These are phyloP conservation scores for Ophiostoma triangulosporum DNA, from an alignment of 2,329 filamentous ascomycete genomes.

Conservation along the genomic window DNA sequence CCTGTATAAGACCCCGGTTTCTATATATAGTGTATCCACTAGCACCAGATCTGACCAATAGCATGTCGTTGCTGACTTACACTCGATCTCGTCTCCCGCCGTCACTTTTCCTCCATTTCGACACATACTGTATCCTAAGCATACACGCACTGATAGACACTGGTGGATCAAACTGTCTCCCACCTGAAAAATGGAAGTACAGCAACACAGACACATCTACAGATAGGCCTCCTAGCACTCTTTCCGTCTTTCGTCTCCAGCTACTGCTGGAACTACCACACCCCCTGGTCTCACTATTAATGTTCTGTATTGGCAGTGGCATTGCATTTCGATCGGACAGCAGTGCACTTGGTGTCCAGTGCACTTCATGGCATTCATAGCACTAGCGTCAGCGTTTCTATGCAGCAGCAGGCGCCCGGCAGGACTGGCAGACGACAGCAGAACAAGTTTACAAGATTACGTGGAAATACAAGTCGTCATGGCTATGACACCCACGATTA, in stretches of 20 bases:
- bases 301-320: no score
- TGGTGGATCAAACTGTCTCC: no score
- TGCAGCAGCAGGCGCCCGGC: background rate
- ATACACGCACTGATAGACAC: no score
- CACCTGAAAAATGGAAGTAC: no score
- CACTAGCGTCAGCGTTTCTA: background rate
- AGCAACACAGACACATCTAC: no score
- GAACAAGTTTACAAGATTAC: background rate
- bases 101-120: background rate
- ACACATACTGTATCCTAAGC: no score
- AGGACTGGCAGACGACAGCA: background rate
- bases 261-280: no score
- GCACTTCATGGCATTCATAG: background rate
- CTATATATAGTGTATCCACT: constrained; percentile 9
- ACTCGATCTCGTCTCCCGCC: background rate
- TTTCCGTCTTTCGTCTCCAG: no score
- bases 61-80: background rate
- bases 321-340: no score
- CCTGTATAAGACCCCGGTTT: background rate
- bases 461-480: background rate
- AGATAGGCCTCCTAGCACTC: no score
- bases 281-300: no score
- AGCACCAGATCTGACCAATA: background rate
- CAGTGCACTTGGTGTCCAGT: no score
- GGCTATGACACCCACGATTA: background rate